Conservation (phyloP, 2,329 filamentous ascomycete genomes). For the Fusarium succisae region DNA sequence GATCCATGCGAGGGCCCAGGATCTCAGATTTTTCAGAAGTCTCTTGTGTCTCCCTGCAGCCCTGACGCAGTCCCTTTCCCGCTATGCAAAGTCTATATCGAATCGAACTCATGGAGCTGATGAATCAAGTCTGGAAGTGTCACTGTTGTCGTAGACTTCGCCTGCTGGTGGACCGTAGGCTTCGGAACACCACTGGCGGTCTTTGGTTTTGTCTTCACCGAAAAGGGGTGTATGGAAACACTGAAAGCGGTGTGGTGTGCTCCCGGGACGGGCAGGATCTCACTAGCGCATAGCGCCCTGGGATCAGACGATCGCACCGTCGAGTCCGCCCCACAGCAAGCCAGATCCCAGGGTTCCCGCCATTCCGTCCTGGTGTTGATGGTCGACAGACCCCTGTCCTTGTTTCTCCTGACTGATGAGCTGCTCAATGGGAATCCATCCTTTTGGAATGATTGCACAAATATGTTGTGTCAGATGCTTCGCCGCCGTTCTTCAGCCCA, state of each 20-base stretch:
- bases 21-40: constrained; percentile 12
- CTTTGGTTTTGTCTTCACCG: neutral
- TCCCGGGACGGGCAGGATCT: constrained; percentile 46
- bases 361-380: constrained; percentile 33
- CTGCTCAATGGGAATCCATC: constrained; percentile 3
- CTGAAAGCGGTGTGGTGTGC: constrained; percentile 39
- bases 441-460: neutral
- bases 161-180: neutral
- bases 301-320: constrained; percentile 45
- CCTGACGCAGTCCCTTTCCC: neutral
- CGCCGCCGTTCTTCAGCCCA: constrained; percentile 30
- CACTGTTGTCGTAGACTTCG: neutral
- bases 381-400: constrained; percentile 29
- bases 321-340: constrained; percentile 39
- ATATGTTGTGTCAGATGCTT: constrained; percentile 17
- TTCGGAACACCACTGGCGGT: neutral
- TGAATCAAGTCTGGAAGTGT: neutral
- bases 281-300: constrained; percentile 39
- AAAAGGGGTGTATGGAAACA: constrained; percentile 24
- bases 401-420: constrained; percentile 29
- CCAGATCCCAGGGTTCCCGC: constrained; percentile 45
- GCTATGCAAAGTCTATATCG: neutral
- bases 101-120: neutral
- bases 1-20: constrained; percentile 31
- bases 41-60: neutral